phyloP scores from a whole-genome alignment of 108 stramenopile species.

The Schizochytrium sp. region DNA sequence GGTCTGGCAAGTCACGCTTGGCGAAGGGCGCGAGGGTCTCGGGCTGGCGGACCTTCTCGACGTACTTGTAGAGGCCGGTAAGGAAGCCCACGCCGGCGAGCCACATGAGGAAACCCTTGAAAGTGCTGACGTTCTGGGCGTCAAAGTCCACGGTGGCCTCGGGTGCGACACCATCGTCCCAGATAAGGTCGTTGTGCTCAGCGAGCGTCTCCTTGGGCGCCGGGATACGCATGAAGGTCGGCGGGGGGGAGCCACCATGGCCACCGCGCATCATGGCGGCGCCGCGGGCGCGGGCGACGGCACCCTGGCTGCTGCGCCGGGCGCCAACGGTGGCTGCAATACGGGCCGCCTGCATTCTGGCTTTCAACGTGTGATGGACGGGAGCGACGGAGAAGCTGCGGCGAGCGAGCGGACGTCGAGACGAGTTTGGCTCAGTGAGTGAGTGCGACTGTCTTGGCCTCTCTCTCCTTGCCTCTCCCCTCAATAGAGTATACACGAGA shows the following conservation, averaged over 20 bases:
- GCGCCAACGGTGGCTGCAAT: too few relatives aligned
- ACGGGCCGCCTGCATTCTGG: too few relatives aligned
- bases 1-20: conserved; percentile 16
- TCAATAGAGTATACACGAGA: too few relatives aligned
- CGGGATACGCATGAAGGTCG: neutral
- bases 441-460: too few relatives aligned
- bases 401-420: too few relatives aligned
- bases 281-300: neutral
- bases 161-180: conserved; percentile 57
- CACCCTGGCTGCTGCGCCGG: too few relatives aligned
- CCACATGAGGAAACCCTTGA: conserved; percentile 43
- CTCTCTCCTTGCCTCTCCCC: too few relatives aligned
- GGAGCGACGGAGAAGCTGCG: too few relatives aligned
- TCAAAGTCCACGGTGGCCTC: conserved; percentile 52
- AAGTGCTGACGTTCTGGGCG: neutral
- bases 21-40: neutral
- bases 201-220: conserved; percentile 36
- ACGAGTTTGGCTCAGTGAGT: too few relatives aligned
- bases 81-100: conserved; percentile 43
- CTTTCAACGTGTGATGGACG: too few relatives aligned
- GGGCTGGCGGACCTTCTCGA: neutral
- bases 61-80: neutral
- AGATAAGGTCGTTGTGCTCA: conserved; percentile 46
- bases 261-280: conserved; percentile 8
- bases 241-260: conserved; percentile 27